phyloP scores from a whole-genome alignment of 805 yeast species.

The Candida peoriensis region DNA sequence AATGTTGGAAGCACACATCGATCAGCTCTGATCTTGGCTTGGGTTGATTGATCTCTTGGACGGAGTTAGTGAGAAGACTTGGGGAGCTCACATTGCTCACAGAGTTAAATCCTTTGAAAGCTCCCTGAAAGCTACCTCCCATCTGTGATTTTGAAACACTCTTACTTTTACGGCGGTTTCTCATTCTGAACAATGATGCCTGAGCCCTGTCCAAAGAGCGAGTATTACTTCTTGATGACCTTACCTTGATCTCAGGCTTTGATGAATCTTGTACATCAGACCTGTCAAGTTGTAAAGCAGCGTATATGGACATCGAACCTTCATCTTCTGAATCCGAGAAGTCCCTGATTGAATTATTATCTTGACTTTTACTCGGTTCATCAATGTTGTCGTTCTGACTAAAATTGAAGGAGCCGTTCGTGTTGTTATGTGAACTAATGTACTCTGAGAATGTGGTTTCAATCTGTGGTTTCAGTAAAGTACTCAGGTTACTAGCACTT shows the following conservation, averaged over 20 bases:
- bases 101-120: constrained; percentile 8
- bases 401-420: constrained; percentile 19
- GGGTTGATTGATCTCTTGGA: constrained; percentile 3
- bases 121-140: constrained; percentile 17
- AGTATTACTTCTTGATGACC: constrained; percentile 33
- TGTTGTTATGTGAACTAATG: constrained; percentile 15
- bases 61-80: constrained; percentile 13
- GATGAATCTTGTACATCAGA: constrained; percentile 26
- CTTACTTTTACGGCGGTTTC: constrained; percentile 51
- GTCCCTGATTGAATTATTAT: constrained; percentile 4
- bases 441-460: constrained; percentile 23
- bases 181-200: constrained; percentile 58
- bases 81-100: constrained; percentile 24
- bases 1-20: constrained; percentile 36
- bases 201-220: constrained; percentile 60
- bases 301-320: constrained; percentile 61
- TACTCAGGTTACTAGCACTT: neutral
- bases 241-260: constrained; percentile 25
- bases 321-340: constrained; percentile 47
- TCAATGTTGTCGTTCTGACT: constrained; percentile 13
- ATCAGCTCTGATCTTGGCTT: constrained; percentile 24
- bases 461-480: constrained; percentile 5
- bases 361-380: constrained; percentile 4
- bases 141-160: constrained; percentile 31
- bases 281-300: constrained; percentile 40